These are phyloP conservation scores for Linnemannia zychae DNA, from an alignment of 192 early-diverging fungal species.

Conservation along the genomic window DNA sequence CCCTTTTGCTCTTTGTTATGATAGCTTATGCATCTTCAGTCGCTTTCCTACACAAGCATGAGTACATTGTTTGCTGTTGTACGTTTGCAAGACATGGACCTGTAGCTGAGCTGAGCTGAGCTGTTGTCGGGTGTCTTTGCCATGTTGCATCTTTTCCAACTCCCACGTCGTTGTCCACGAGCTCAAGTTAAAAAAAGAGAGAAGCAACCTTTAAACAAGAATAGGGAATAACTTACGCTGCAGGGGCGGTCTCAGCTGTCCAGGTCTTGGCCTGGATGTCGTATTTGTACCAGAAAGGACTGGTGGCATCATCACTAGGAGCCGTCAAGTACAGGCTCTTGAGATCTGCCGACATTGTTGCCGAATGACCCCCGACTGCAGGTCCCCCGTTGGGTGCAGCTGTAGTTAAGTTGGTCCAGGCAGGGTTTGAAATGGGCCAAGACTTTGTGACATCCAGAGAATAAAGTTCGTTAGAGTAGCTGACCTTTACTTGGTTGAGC, in stretches of 20 bases:
- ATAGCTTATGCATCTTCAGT: too few species aligned
- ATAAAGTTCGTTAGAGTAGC: constrained; percentile 34
- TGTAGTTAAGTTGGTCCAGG: constrained; percentile 36
- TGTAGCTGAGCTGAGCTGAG: background rate
- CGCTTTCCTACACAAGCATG: too few species aligned
- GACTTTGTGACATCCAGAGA: constrained; percentile 28
- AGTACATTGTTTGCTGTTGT: too few species aligned
- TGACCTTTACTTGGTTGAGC: background rate
- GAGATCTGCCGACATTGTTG: constrained; percentile 34
- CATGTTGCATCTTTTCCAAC: background rate
- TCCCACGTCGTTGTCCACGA: background rate
- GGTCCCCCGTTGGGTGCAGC: constrained; percentile 13
- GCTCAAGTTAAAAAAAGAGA: background rate
- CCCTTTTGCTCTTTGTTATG: too few species aligned
- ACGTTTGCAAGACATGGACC: background rate
- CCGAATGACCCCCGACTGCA: constrained; percentile 21
- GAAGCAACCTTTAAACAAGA: background rate
- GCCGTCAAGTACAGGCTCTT: constrained; percentile 33
- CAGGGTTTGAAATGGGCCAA: constrained; percentile 23
- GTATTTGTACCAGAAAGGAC: constrained; percentile 35
- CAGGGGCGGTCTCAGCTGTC: constrained; percentile 25
- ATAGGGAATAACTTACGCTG: constrained; percentile 36
- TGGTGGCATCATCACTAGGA: constrained; percentile 1
- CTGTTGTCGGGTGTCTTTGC: background rate
- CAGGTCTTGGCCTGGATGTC: constrained; percentile 24